Evolutionary conservation across 2,329 filamentous ascomycete species (phyloP), one percentile per base, ranked within the genome.

Genomic region (Elsinoe necatrix): DNA sequence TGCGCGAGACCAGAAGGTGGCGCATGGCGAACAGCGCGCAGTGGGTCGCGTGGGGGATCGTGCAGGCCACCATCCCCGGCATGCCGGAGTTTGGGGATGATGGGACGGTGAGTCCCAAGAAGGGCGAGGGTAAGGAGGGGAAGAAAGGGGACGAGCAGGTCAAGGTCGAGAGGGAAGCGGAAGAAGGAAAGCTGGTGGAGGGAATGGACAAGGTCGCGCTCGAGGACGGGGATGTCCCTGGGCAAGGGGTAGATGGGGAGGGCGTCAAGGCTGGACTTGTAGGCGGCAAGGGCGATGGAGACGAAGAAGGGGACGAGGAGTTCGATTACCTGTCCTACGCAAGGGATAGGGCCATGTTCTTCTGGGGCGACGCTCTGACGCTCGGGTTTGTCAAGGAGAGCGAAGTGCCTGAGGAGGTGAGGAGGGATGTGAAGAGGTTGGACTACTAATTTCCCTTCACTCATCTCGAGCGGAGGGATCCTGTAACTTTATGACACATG

Each of bases 31-130:
- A 93, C 72, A 90, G 86, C 34, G 89, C 89, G 1, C 83, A 87
- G 72, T 98, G 93, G 93, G 82, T 95, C 21, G 88, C 90, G 1
- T 98, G 93, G 93, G 93, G 93, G 21, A 89, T 97, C 60, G 87
- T 98, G 54, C 93, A 98, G 72, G 92, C 93, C 48, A 91, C 93
- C 68, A 78, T 95, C 1, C 84, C 88, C 0, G 88, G 84, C 0
- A 76, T 92, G 68, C 81, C 85, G 16, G 72, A 73, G 14, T 59
- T 69, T 16, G 63, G 59, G 1, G 68, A 65, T 57, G 62, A 55
- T 61, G 61, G 50, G 37, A 60, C 58, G 4, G 57, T 57, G n/a
- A 42, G 35, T 2, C 41, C 51, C 6, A 51, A 58, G 12, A 55
- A 60, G 16, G 20, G 9, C 2, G 60, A 61, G 63, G 21, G 64